Conservation (phyloP, 805 yeast genomes). For the Zygotorulaspora danielsina region DNA sequence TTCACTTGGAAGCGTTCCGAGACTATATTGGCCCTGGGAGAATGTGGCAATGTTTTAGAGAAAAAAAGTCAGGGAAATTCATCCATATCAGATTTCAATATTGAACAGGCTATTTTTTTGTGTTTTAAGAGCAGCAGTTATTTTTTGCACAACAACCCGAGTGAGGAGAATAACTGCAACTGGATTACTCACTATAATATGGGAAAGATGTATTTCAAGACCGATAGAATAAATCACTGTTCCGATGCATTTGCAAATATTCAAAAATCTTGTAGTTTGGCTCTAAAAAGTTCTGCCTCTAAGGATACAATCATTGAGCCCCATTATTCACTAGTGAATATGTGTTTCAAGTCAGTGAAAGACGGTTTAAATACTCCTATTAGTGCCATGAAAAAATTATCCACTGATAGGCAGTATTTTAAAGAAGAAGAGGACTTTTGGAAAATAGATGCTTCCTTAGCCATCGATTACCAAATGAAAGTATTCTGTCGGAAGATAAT, state of each 20-base stretch:
- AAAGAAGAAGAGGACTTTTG: conserved; percentile 25
- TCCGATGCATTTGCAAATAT: conserved; percentile 33
- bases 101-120: conserved; percentile 30
- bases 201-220: conserved; percentile 55
- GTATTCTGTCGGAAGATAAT: conserved; percentile 42
- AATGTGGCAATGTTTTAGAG: conserved; percentile 18
- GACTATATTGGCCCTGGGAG: conserved; percentile 16
- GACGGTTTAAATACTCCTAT: conserved; percentile 34
- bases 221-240: conserved; percentile 30
- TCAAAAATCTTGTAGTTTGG: conserved; percentile 42
- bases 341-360: conserved; percentile 53
- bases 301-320: conserved; percentile 71
- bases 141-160: conserved; percentile 25
- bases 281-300: conserved; percentile 35
- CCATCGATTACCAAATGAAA: conserved; percentile 15
- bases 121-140: conserved; percentile 24
- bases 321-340: conserved; percentile 59
- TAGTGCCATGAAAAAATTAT: conserved; percentile 41
- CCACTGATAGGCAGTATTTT: conserved; percentile 35
- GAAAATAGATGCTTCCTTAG: conserved; percentile 17
- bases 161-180: conserved; percentile 30
- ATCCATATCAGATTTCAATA: conserved; percentile 29
- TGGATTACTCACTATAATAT: conserved; percentile 62
- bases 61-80: conserved; percentile 6
- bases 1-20: conserved; percentile 36